These are phyloP conservation scores for Nasturtium officinale DNA, from an alignment of 345 rosid genomes.

Conservation along the genomic window DNA sequence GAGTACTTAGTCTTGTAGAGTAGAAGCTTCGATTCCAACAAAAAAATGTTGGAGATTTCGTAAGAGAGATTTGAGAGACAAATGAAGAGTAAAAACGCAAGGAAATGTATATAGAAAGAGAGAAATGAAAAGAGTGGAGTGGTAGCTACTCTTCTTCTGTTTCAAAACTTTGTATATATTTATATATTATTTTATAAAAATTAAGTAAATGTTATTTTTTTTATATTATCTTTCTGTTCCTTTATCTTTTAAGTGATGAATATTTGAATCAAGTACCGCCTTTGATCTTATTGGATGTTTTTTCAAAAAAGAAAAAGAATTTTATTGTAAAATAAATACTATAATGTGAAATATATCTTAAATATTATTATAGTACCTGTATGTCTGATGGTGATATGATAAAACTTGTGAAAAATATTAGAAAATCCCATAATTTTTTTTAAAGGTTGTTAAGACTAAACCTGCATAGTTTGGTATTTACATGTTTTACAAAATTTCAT, in stretches of 20 bases:
- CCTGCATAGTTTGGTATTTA: too few relatives aligned
- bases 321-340: too few relatives aligned
- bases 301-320: neutral
- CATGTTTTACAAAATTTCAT: too few relatives aligned
- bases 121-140: slow-evolving; percentile 33
- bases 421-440: too few relatives aligned
- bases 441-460: too few relatives aligned
- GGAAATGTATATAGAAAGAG: slow-evolving; percentile 14
- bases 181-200: neutral
- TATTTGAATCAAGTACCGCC: slow-evolving; percentile 44
- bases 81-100: slow-evolving; percentile 25
- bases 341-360: too few relatives aligned
- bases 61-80: neutral
- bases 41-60: slow-evolving; percentile 16
- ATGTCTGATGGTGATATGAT: too few relatives aligned
- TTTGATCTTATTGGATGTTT: slow-evolving; percentile 28
- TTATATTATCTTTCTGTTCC: neutral
- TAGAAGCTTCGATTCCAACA: neutral
- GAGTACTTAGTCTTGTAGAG: neutral
- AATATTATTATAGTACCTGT: too few relatives aligned
- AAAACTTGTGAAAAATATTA: too few relatives aligned
- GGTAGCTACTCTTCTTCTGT: slow-evolving; percentile 45
- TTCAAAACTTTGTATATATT: slow-evolving; percentile 11
- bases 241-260: slow-evolving; percentile 4
- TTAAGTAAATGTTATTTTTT: too few relatives aligned